phyloP scores from a whole-genome alignment of 2,329 filamentous ascomycete species.

The Pezicula rhizophila region DNA sequence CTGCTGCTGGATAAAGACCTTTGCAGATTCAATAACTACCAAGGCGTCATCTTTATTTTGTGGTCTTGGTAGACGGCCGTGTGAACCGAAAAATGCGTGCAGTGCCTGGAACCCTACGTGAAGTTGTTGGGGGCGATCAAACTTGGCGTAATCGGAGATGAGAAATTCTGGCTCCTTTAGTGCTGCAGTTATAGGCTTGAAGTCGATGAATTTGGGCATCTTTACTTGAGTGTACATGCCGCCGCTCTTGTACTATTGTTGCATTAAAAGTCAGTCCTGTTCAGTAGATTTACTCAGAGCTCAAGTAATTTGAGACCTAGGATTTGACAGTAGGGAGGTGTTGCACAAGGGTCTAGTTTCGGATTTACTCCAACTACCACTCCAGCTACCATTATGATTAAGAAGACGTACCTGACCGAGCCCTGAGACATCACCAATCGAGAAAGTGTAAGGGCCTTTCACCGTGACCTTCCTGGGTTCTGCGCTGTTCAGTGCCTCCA shows the following conservation, averaged over 20 bases:
- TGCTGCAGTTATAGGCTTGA: slow-evolving; percentile 72
- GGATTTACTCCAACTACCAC: no score
- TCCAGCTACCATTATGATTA: no score
- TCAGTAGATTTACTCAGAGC: no score
- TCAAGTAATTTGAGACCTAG: no score
- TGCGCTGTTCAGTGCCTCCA: slow-evolving; percentile 79
- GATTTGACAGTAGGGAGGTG: no score
- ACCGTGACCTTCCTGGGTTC: slow-evolving; percentile 88
- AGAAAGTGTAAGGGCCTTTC: slow-evolving; percentile 95
- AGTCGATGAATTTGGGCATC: slow-evolving; percentile 92
- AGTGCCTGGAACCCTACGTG: slow-evolving; percentile 91
- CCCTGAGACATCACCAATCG: slow-evolving; percentile 85
- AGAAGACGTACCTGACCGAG: slow-evolving; percentile 47
- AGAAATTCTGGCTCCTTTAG: slow-evolving; percentile 84
- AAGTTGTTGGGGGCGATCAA: slow-evolving; percentile 86
- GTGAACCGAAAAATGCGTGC: slow-evolving; percentile 72
- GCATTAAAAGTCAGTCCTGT: no score
- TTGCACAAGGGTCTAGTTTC: no score
- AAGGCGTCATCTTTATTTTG: slow-evolving; percentile 80
- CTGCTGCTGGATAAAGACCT: slow-evolving; percentile 67
- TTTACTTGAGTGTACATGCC: slow-evolving; percentile 95
- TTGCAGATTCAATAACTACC: slow-evolving; percentile 69
- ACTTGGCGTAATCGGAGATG: slow-evolving; percentile 95
- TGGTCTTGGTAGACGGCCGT: slow-evolving; percentile 72
- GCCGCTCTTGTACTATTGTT: slow-evolving; percentile 66